Percentiles rank a stretch among this genome's conserved stretches.
Evolutionary conservation across 2,329 filamentous ascomycete species (phyloP).

Genomic region (Colletotrichum navitas): DNA sequence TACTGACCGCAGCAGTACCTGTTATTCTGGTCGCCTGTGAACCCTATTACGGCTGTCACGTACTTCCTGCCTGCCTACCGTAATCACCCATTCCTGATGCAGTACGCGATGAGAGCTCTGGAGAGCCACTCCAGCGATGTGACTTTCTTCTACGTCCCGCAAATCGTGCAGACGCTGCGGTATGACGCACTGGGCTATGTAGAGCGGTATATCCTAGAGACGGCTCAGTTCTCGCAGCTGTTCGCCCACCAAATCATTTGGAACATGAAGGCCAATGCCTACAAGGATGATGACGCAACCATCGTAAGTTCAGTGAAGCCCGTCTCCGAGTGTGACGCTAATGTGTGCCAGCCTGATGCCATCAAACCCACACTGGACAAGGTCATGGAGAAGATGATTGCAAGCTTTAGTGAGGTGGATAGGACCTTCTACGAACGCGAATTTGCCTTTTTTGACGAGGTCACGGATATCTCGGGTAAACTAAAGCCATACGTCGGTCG

Average conservation of each 20-base stretch:
- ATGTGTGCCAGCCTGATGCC: constrained; percentile 75
- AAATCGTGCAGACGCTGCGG: constrained; percentile 94
- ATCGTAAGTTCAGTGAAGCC: constrained; percentile 69
- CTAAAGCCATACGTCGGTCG: constrained; percentile 93
- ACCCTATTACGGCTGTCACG: constrained; percentile 91
- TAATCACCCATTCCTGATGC: constrained; percentile 92
- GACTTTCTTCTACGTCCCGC: constrained; percentile 98
- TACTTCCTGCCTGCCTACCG: constrained; percentile 93
- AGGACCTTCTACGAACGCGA: constrained; percentile 92
- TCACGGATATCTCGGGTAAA: constrained; percentile 95
- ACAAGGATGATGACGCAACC: constrained; percentile 94
- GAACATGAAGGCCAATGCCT: constrained; percentile 99
- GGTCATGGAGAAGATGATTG: constrained; percentile 86
- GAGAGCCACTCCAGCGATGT: constrained; percentile 97
- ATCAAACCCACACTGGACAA: constrained; percentile 94
- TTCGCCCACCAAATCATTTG: constrained; percentile 99
- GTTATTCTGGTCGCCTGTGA: constrained; percentile 92
- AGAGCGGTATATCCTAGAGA: constrained; percentile 95
- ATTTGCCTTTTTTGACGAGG: constrained; percentile 98
- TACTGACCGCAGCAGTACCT: constrained; percentile 73
- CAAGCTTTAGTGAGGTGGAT: constrained; percentile 84
- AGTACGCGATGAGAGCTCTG: constrained; percentile 95
- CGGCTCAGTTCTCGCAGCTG: constrained; percentile 95
- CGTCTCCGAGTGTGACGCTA: constrained; percentile 38
- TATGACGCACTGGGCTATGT: constrained; percentile 96